Conservation (phyloP, 2,329 filamentous ascomycete genomes). For the Paracorniculantispora psalliotae region DNA sequence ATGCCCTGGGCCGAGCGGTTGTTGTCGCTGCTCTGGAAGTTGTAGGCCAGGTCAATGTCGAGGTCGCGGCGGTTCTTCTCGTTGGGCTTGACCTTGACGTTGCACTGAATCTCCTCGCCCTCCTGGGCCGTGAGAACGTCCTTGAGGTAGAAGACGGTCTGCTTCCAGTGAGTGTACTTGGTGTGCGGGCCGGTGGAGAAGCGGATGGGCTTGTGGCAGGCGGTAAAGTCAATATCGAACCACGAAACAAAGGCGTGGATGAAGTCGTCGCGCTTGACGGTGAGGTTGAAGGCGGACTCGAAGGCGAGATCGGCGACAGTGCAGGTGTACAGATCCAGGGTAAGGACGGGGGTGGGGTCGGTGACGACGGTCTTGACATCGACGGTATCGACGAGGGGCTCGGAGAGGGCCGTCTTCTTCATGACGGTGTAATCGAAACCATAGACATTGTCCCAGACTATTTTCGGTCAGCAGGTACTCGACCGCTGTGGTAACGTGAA, state of each 20-base stretch:
- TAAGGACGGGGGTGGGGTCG: conserved; percentile 78
- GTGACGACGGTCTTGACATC: conserved; percentile 96
- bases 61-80: conserved; percentile 91
- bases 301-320: conserved; percentile 80
- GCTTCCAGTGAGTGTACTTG: conserved; percentile 99
- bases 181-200: conserved; percentile 98
- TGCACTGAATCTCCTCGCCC: conserved; percentile 72
- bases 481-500: not conserved
- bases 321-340: conserved; percentile 90
- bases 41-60: conserved; percentile 83
- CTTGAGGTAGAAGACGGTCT: conserved; percentile 96
- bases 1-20: conserved; percentile 63
- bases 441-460: conserved; percentile 99
- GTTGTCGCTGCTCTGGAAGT: conserved; percentile 69
- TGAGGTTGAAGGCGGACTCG: conserved; percentile 69
- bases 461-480: not conserved
- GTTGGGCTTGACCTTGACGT: conserved; percentile 80
- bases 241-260: conserved; percentile 94
- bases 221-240: conserved; percentile 99
- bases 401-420: conserved; percentile 87
- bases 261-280: conserved; percentile 82
- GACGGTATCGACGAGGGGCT: conserved; percentile 95
- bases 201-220: conserved; percentile 94
- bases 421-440: conserved; percentile 95
- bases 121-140: conserved; percentile 89